Conservation (phyloP, 495 filamentous ascomycete species). For the Tuber borchii region DNA sequence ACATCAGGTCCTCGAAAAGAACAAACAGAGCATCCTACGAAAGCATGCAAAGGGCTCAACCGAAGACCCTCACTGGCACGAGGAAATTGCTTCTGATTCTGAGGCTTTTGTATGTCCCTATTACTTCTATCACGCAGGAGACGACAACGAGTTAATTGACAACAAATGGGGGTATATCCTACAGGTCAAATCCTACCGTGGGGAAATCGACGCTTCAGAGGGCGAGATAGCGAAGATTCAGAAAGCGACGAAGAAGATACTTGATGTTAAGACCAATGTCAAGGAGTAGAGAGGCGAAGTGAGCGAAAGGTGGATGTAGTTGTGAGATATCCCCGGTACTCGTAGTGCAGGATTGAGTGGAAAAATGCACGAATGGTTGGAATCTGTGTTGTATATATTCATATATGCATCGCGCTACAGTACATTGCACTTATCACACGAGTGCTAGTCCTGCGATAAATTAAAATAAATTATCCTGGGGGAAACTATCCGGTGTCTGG, state of each 20-base stretch:
- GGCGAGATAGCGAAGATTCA: conserved; percentile 51
- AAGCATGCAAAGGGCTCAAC: conserved; percentile 35
- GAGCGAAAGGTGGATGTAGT: neutral
- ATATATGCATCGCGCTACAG: neutral
- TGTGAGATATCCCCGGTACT: neutral
- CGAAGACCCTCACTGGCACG: conserved; percentile 38
- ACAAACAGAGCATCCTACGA: conserved; percentile 33
- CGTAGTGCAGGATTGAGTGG: neutral
- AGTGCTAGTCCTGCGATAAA: too few relatives aligned
- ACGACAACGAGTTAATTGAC: neutral
- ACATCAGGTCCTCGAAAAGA: conserved; percentile 35
- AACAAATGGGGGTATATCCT: neutral
- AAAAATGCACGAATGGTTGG: neutral
- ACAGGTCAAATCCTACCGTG: conserved; percentile 61
- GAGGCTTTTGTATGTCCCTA: conserved; percentile 37
- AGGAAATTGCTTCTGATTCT: conserved; percentile 38
- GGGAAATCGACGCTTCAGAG: conserved; percentile 47
- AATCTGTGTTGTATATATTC: neutral
- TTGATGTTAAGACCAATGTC: conserved; percentile 7
- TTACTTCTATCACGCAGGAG: neutral
- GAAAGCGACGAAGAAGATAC: conserved; percentile 45
- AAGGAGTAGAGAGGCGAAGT: conserved; percentile 11
- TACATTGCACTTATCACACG: too few relatives aligned
- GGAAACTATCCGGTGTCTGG: too few relatives aligned
- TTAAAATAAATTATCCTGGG: too few relatives aligned